Conservation (phyloP, 1,139 yeast genomes). For the Candida sanyaensis region DNA sequence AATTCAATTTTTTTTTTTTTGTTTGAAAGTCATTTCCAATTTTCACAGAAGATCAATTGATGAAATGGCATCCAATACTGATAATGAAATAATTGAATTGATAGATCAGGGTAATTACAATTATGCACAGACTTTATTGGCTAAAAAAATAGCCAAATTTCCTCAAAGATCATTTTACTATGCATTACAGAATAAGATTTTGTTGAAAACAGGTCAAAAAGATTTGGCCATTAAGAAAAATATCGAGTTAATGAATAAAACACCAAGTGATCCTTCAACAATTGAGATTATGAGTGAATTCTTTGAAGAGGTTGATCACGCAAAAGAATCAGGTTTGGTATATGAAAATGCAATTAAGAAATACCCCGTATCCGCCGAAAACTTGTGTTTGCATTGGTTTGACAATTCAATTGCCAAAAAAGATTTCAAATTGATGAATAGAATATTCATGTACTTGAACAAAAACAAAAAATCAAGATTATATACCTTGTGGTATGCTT, state of each 20-base stretch:
- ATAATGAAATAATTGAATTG: slow-evolving; percentile 35
- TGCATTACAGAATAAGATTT: slow-evolving; percentile 50
- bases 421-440: slow-evolving; percentile 47
- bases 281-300: slow-evolving; percentile 47
- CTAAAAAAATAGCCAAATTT: slow-evolving; percentile 50
- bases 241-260: slow-evolving; percentile 38
- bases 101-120: slow-evolving; percentile 56
- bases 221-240: slow-evolving; percentile 47
- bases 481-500: slow-evolving; percentile 51
- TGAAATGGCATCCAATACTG: slow-evolving; percentile 14
- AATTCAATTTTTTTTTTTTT: too few species aligned
- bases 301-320: slow-evolving; percentile 34
- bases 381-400: slow-evolving; percentile 52
- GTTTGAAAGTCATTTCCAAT: too few species aligned
- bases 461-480: slow-evolving; percentile 30
- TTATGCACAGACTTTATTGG: slow-evolving; percentile 53
- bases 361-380: slow-evolving; percentile 44
- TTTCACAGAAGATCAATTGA: neutral
- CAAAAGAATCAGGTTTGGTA: slow-evolving; percentile 39
- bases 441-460: slow-evolving; percentile 45
- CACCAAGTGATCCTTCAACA: slow-evolving; percentile 58
- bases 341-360: slow-evolving; percentile 60
- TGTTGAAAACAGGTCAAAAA: slow-evolving; percentile 43
- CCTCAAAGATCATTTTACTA: slow-evolving; percentile 59
- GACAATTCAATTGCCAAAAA: slow-evolving; percentile 34